Base-by-base conservation (phyloP, 805 yeast species). In the Kodamaea kaohsiungensis region DNA sequence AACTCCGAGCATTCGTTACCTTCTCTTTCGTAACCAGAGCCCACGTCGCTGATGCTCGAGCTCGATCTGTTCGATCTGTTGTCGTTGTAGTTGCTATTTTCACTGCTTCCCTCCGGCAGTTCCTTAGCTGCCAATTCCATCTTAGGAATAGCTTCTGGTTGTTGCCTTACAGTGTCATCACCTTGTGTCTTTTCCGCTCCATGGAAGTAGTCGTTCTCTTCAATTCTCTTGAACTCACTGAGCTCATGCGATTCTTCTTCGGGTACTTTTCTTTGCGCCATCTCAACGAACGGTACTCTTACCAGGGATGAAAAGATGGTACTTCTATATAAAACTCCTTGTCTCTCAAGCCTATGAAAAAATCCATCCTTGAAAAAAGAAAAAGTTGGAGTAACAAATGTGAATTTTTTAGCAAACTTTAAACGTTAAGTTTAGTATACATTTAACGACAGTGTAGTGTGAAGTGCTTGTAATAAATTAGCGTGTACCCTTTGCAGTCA, bases 1-100 rank as follows among this genome's bases (percentile, higher is more conserved):
- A 76, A 75, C 58, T 75, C 79, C 7, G 73, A 60, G 57, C 80
- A 76, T 55, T 76, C 79, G 56, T 74, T 72, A 22, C 62, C 47
- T 1, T 74, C 72, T 53, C 72, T 58, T 7, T 71, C 70, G 58
- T 71, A 75, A 2, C 80, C 80, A 16, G 76, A 71, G 8, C 52
- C 59, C 27, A 46, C 40, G 46, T 67, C 69, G 56, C 69, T 66
- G 43, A 62, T 54, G 10, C 67, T 61, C 12, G 56, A 49, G 49
- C 63, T 60, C 7, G 69, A 60, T 47, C 65, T 51, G 8, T 27
- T 30, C 15, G 69, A 60, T 45, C 65, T 51, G 6, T 30, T 30
- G 22, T 43, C 48, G n/a, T 33, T 40, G 18, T 38, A n/a, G 51
- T 49, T 49, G 27, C 30, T 43, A 27, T 43, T 43, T 40, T 43